These are phyloP conservation scores for Tetrapisispora phaffii DNA, from an alignment of 805 yeast species.

Conservation along the genomic window DNA sequence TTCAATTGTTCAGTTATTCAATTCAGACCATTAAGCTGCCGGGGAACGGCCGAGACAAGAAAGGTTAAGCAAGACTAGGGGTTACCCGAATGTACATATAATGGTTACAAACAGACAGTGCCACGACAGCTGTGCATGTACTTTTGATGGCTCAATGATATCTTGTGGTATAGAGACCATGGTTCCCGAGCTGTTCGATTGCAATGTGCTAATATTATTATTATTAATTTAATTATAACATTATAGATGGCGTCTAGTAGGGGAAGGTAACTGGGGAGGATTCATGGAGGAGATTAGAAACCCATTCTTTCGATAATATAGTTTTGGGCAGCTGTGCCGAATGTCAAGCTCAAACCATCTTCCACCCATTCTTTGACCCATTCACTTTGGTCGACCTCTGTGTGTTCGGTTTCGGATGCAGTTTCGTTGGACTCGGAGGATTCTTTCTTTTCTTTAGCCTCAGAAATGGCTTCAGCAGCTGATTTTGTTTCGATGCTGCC, in stretches of 20 bases:
- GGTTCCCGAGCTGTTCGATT: too few relatives aligned
- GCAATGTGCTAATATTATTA: too few relatives aligned
- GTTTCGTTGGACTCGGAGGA: neutral
- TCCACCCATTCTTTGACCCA: slow-evolving; percentile 77
- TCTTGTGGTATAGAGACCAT: too few relatives aligned
- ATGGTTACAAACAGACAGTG: too few relatives aligned
- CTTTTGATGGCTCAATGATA: too few relatives aligned
- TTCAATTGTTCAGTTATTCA: neutral
- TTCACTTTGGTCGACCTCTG: slow-evolving; percentile 56
- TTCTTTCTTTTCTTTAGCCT: slow-evolving; percentile 3
- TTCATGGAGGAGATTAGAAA: slow-evolving; percentile 6
- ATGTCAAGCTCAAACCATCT: slow-evolving; percentile 64
- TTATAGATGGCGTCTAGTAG: neutral
- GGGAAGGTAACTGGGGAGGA: neutral
- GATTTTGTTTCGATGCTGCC: slow-evolving; percentile 22
- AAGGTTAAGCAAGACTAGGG: too few relatives aligned
- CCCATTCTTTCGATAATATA: slow-evolving; percentile 80
- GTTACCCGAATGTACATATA: neutral
- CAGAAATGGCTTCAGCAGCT: slow-evolving; percentile 5
- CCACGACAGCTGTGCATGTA: too few relatives aligned
- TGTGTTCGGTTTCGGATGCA: slow-evolving; percentile 9
- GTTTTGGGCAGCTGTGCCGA: slow-evolving; percentile 83
- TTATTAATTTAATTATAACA: too few relatives aligned
- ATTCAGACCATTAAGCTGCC: neutral
- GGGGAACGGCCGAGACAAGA: neutral